Evolutionary conservation across 1,284 basidiomycete species (phyloP).

Genomic region (Takashimella koratensis): DNA sequence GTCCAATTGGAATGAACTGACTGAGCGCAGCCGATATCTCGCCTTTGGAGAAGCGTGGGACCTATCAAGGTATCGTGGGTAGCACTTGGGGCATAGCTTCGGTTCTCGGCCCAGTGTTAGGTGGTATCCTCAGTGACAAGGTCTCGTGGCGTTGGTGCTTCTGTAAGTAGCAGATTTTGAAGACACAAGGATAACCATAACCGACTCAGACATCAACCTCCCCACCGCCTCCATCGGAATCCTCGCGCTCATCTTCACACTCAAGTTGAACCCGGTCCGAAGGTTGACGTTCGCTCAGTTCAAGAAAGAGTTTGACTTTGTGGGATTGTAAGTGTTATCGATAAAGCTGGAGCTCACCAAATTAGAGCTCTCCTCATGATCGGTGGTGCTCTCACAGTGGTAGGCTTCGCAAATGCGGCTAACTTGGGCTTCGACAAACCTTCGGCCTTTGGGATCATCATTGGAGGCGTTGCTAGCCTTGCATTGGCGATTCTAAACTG

Average conservation of each 20-base stretch:
- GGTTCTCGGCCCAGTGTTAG: conserved; percentile 46
- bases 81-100: conserved; percentile 44
- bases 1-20: too few species aligned
- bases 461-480: conserved; percentile 60
- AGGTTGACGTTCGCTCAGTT: conserved; percentile 13
- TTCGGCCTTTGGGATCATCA: conserved; percentile 65
- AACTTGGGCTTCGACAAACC: conserved; percentile 41
- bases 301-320: conserved; percentile 27
- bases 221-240: conserved; percentile 55
- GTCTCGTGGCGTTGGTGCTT: conserved; percentile 31
- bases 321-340: conserved; percentile 20
- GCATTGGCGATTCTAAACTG: conserved; percentile 61
- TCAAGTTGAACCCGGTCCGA: conserved; percentile 64
- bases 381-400: conserved; percentile 68
- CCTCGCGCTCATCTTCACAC: conserved; percentile 68
- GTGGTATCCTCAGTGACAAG: conserved; percentile 40
- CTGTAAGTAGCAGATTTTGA: too few species aligned
- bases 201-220: conserved; percentile 18
- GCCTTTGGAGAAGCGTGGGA: conserved; percentile 25
- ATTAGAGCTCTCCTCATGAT: conserved; percentile 57
- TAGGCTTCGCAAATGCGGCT: conserved; percentile 59
- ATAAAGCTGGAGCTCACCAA: background rate
- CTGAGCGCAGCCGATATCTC: conserved; percentile 36
- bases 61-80: conserved; percentile 47
- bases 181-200: too few species aligned